These are phyloP conservation scores for Colletotrichum kahawae DNA, from an alignment of 2,329 filamentous ascomycete genomes.

Conservation along the genomic window DNA sequence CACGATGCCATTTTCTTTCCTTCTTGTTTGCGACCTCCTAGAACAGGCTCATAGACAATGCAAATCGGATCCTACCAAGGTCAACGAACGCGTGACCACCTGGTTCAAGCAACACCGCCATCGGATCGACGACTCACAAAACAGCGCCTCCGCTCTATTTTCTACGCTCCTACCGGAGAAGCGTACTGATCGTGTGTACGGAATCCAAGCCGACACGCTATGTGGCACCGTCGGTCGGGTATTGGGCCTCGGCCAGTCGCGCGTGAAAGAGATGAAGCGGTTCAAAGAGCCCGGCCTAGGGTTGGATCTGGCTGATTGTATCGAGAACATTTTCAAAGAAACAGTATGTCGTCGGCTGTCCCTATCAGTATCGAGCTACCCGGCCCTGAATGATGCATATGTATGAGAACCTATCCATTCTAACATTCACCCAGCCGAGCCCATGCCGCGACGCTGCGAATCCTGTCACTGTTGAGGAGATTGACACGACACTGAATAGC, in stretches of 20 bases:
- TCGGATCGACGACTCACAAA: constrained; percentile 60
- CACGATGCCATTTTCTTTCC: constrained; percentile 70
- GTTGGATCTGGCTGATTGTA: constrained; percentile 73
- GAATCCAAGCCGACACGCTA: constrained; percentile 65
- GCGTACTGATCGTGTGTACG: constrained; percentile 79
- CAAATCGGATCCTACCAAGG: constrained; percentile 31
- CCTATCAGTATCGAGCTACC: constrained; percentile 22
- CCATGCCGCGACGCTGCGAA: constrained; percentile 34
- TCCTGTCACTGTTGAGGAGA: constrained; percentile 70
- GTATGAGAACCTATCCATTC: neutral
- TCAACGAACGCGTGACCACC: constrained; percentile 47
- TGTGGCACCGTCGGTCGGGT: constrained; percentile 69
- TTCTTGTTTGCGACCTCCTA: constrained; percentile 75
- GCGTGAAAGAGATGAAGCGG: constrained; percentile 64
- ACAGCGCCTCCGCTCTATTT: constrained; percentile 68
- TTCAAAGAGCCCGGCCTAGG: constrained; percentile 64
- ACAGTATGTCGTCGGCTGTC: constrained; percentile 51
- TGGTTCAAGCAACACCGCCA: constrained; percentile 75
- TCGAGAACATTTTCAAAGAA: constrained; percentile 66
- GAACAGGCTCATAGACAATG: constrained; percentile 64
- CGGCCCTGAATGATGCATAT: neutral
- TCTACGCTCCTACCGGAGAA: constrained; percentile 79
- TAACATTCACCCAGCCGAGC: constrained; percentile 46
- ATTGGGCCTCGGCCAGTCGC: constrained; percentile 67
- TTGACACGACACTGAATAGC: constrained; percentile 69